These are phyloP conservation scores for Simplicillium aogashimaense DNA, from an alignment of 2,329 filamentous ascomycete genomes.

Conservation along the genomic window DNA sequence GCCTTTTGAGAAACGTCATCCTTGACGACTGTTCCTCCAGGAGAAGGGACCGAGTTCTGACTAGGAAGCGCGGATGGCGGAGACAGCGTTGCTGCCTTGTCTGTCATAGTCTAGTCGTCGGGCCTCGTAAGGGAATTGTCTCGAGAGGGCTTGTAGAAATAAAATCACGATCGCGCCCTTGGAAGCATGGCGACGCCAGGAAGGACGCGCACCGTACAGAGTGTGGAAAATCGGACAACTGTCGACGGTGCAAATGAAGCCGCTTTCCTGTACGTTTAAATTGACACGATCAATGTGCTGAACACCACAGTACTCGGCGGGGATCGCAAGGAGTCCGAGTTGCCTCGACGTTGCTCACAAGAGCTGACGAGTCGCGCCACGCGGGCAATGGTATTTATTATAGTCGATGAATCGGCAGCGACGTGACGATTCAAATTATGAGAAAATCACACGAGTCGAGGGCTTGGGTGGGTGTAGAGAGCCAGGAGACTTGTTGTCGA, in stretches of 20 bases:
- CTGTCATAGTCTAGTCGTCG: conserved; percentile 50
- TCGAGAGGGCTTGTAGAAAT: conserved; percentile 25
- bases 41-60: conserved; percentile 34
- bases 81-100: conserved; percentile 42
- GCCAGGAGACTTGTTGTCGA: no score
- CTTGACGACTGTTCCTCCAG: conserved; percentile 19
- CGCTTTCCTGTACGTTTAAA: no score
- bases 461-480: no score
- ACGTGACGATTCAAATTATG: no score
- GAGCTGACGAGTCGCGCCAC: no score
- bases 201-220: conserved; percentile 27
- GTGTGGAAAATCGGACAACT: conserved; percentile 3
- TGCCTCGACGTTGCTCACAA: no score
- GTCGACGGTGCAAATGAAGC: background rate
- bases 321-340: no score
- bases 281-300: no score
- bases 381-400: no score
- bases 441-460: no score
- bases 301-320: no score
- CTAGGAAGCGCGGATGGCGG: conserved; percentile 46
- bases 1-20: conserved; percentile 34
- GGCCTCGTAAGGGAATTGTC: conserved; percentile 28
- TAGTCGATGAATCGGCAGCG: no score
- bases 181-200: conserved; percentile 49
- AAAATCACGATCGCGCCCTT: conserved; percentile 40